Percentiles rank a stretch among this genome's conserved stretches.
Evolutionary conservation across 352 stramenopile species (phyloP).

Genomic region (Globisporangium spinosum): DNA sequence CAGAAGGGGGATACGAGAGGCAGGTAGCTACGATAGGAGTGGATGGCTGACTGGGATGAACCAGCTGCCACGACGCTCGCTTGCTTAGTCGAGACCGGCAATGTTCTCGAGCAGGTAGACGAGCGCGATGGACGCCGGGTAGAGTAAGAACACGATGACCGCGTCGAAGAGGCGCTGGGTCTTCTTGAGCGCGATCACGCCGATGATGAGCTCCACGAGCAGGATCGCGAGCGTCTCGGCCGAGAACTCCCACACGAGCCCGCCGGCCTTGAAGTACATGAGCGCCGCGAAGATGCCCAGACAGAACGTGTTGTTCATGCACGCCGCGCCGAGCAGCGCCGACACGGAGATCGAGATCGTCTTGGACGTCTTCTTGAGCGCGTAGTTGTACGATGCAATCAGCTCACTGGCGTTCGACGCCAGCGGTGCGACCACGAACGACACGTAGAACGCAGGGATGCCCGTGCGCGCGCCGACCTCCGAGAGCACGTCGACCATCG

Average conservation of each 20-base stretch:
- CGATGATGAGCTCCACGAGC: slow-evolving; percentile 91
- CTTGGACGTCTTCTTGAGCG: slow-evolving; percentile 96
- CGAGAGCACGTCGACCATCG: slow-evolving; percentile 97
- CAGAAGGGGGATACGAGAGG: not conserved
- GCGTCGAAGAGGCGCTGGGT: slow-evolving; percentile 85
- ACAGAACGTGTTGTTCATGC: slow-evolving; percentile 99
- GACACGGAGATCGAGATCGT: slow-evolving; percentile 96
- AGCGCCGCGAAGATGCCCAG: slow-evolving; percentile 97
- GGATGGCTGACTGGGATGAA: not conserved
- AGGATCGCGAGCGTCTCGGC: slow-evolving; percentile 97
- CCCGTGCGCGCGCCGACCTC: slow-evolving; percentile 89
- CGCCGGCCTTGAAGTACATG: slow-evolving; percentile 90
- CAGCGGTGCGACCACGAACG: slow-evolving; percentile 95
- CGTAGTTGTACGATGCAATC: slow-evolving; percentile 97
- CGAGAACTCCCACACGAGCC: slow-evolving; percentile 96
- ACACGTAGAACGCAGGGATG: slow-evolving; percentile 97
- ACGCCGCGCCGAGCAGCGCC: slow-evolving; percentile 92
- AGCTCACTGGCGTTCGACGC: slow-evolving; percentile 98
- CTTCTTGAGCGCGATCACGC: slow-evolving; percentile 80
- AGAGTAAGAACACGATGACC: slow-evolving; percentile 87
- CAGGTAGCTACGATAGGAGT: not conserved
- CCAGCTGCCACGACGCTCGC: not conserved
- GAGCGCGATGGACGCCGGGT: slow-evolving; percentile 91
- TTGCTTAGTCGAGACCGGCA: slow-evolving; percentile 85
- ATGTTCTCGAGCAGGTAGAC: slow-evolving; percentile 92